Base-by-base conservation (phyloP, 495 filamentous ascomycete species). In the Pyrenula massariospora region DNA sequence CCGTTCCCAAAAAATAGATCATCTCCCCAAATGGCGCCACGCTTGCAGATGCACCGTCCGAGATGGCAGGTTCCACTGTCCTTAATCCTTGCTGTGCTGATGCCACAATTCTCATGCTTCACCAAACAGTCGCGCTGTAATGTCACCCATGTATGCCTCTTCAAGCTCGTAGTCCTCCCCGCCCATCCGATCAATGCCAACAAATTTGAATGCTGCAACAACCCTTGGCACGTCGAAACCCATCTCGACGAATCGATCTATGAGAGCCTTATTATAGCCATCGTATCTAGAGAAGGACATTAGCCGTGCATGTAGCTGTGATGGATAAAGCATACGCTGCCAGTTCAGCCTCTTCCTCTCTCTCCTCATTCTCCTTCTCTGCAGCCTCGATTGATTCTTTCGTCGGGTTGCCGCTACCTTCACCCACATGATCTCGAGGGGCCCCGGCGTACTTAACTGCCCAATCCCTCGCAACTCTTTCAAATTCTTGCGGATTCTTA, bases 181-280 rank as follows among this genome's bases (percentile, higher is more conserved):
- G 23, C 78, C 81, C 56, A 82, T 86, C 22, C 78, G 79, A 58
- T 91, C 86, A 58, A 95, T 90, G 1, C 89, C 87, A 15, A 91
- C 86, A 55, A 75, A 87, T 57, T 84, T 79, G 61, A 98, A 92
- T 2, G 91, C 89, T 21, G 82, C 79, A 3, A 97, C 93, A 1
- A 98, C 90, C 25, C 79, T 76, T 53, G 88, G 85, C n/a, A 95
- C 80, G 58, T 91, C 86, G 60, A 98, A 98, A 47, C 93, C 93
- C 93, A 98, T 97, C 61, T 76, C 79, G 19, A 86, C 82, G 63
- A 97, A 97, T n/a, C 85, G 81, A 62, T 95, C 87, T 59, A 97
- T 83, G 47, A 96, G 76, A 8, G 85, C 80, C 60, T 87, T 86
- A 67, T 89, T 90, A 64, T 95, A 98, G 3, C 93, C 94, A 53